Conservation (phyloP, 2,329 filamentous ascomycete species). For the Emmonsia crescens region DNA sequence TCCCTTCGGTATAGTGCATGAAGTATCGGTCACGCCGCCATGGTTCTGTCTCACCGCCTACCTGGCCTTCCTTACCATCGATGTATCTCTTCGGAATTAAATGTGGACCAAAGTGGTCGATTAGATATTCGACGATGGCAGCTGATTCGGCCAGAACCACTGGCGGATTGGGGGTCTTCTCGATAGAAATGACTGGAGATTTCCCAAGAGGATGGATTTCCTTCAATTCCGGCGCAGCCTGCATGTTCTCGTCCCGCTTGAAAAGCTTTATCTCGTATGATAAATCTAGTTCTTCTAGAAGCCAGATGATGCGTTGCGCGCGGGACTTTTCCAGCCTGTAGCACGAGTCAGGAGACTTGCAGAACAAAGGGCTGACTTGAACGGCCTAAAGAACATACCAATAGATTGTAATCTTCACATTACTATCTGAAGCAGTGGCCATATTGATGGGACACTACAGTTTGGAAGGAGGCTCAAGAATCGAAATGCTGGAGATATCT, state of each 20-base stretch:
- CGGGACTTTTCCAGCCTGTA: conserved; percentile 72
- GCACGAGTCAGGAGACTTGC: conserved; percentile 2
- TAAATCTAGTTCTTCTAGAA: conserved; percentile 70
- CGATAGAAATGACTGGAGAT: conserved; percentile 64
- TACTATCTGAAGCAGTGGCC: conserved; percentile 16
- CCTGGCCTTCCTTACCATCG: conserved; percentile 42
- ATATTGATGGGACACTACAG: conserved; percentile 5
- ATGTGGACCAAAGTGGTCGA: conserved; percentile 50
- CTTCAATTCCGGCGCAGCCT: conserved; percentile 68
- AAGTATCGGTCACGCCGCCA: conserved; percentile 56
- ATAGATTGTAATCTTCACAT: conserved; percentile 51
- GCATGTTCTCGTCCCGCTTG: conserved; percentile 52
- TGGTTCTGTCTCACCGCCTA: conserved; percentile 49
- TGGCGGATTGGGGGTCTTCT: conserved; percentile 38
- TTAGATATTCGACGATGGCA: conserved; percentile 70
- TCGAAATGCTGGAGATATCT: not conserved
- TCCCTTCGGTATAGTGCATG: conserved; percentile 79
- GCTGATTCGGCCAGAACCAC: conserved; percentile 70
- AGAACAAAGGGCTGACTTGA: not conserved
- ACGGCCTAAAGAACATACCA: conserved; percentile 38
- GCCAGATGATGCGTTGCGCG: conserved; percentile 72
- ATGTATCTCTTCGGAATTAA: conserved; percentile 44
- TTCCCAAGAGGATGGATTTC: conserved; percentile 78
- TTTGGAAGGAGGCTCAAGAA: not conserved
- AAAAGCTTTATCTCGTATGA: conserved; percentile 71